These are phyloP conservation scores for Backusella sp. DNA, from an alignment of 192 early-diverging fungal species.

Conservation along the genomic window DNA sequence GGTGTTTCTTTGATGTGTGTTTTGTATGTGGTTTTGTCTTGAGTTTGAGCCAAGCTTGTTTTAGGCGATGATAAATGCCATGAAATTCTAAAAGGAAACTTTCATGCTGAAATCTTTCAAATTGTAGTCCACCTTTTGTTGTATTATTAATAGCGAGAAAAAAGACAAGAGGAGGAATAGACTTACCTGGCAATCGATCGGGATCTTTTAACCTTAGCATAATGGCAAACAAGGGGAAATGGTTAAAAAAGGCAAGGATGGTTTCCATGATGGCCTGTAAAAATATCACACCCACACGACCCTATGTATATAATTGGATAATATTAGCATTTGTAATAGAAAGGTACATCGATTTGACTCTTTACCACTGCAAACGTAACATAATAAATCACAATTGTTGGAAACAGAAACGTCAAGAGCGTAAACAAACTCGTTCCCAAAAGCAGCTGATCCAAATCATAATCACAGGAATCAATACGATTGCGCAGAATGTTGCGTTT, in stretches of 20 bases:
- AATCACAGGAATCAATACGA: slow-evolving; percentile 92
- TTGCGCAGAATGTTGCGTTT: slow-evolving; percentile 86
- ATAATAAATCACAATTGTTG: slow-evolving; percentile 94
- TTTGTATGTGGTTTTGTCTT: not conserved
- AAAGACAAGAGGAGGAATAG: slow-evolving; percentile 23
- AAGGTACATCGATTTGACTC: too few species aligned
- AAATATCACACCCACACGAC: slow-evolving; percentile 77
- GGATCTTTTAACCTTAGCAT: slow-evolving; percentile 87
- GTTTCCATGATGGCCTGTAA: slow-evolving; percentile 84
- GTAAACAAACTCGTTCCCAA: slow-evolving; percentile 94
- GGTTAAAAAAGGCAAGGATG: slow-evolving; percentile 86
- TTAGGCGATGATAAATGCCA: not conserved
- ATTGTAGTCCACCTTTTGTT: slow-evolving; percentile 31
- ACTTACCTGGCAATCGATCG: slow-evolving; percentile 79
- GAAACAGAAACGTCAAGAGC: slow-evolving; percentile 90
- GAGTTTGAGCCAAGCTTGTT: slow-evolving; percentile 3
- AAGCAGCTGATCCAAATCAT: slow-evolving; percentile 92
- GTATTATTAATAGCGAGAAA: slow-evolving; percentile 13
- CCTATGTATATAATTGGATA: slow-evolving; percentile 35
- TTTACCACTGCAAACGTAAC: slow-evolving; percentile 80
- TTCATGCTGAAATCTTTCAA: slow-evolving; percentile 29
- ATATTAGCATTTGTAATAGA: not conserved
- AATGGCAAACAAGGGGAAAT: slow-evolving; percentile 96
- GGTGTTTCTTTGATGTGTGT: not conserved
- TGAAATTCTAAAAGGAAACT: slow-evolving; percentile 23